phyloP scores from a whole-genome alignment of 179 eudicot genomes.

The Kewa caespitosa region DNA sequence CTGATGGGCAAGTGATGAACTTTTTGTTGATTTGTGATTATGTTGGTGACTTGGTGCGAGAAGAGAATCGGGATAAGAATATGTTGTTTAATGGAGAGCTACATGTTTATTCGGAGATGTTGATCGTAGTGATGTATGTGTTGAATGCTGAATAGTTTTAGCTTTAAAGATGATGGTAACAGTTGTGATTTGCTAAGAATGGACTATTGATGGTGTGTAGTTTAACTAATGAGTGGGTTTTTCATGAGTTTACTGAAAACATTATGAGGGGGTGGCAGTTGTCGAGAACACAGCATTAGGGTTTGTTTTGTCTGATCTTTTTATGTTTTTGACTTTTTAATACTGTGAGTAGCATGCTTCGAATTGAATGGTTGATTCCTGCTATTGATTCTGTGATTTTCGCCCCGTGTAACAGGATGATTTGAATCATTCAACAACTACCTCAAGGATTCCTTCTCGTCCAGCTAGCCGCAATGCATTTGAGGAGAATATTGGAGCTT shows the following conservation, averaged over 20 bases:
- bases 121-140: background rate
- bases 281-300: too few relatives aligned
- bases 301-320: background rate
- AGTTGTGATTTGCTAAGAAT: background rate
- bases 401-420: conserved; percentile 67
- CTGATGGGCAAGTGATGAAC: background rate
- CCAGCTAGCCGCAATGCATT: conserved; percentile 82
- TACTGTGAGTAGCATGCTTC: background rate
- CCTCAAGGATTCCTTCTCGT: conserved; percentile 67
- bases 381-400: background rate
- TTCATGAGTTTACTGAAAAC: background rate
- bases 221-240: background rate
- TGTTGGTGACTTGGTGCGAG: background rate
- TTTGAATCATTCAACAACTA: conserved; percentile 47
- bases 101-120: too few relatives aligned
- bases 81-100: background rate
- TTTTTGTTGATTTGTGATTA: background rate
- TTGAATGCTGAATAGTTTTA: background rate
- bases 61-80: background rate
- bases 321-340: background rate
- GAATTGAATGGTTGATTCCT: background rate
- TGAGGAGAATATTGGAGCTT: conserved; percentile 44
- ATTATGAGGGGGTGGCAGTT: background rate
- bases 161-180: background rate
- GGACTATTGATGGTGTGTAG: background rate